phyloP scores from a whole-genome alignment of 78 protist genomes.

The Isochrysis galbana region DNA sequence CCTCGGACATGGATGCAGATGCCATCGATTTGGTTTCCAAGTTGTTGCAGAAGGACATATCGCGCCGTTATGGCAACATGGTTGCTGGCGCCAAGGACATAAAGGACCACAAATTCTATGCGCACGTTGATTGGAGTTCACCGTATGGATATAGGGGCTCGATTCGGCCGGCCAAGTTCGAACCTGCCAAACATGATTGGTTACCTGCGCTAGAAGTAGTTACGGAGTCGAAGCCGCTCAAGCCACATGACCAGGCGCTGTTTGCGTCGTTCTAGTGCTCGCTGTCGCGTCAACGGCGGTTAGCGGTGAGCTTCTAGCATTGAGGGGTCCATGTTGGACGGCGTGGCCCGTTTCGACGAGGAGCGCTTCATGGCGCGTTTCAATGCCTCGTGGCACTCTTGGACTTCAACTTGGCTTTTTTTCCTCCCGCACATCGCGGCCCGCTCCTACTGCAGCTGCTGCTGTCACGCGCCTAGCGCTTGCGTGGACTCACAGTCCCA shows the following conservation, averaged over 20 bases:
- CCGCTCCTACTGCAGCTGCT: too few relatives aligned
- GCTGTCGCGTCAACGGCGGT: too few relatives aligned
- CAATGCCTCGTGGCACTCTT: too few relatives aligned
- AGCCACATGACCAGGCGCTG: neutral
- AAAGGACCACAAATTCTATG: constrained; percentile 30
- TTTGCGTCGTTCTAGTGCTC: neutral
- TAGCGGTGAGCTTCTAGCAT: too few relatives aligned
- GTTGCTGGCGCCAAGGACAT: constrained; percentile 30
- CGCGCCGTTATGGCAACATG: constrained; percentile 37
- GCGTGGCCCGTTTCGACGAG: too few relatives aligned
- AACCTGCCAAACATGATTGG: neutral
- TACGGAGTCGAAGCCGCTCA: neutral
- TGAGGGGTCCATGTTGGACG: too few relatives aligned
- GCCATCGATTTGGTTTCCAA: neutral
- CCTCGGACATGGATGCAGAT: neutral
- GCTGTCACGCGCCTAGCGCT: too few relatives aligned
- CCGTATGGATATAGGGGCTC: neutral
- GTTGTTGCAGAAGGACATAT: constrained; percentile 5
- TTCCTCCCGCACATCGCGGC: too few relatives aligned
- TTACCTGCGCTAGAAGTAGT: neutral
- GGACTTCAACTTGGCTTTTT: too few relatives aligned
- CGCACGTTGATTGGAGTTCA: constrained; percentile 15
- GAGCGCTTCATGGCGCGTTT: too few relatives aligned
- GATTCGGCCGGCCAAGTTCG: neutral
- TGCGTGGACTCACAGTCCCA: too few relatives aligned